Evolutionary conservation across 164 flowering plant species (phyloP).

Genomic region (Chimonanthus salicifolius): DNA sequence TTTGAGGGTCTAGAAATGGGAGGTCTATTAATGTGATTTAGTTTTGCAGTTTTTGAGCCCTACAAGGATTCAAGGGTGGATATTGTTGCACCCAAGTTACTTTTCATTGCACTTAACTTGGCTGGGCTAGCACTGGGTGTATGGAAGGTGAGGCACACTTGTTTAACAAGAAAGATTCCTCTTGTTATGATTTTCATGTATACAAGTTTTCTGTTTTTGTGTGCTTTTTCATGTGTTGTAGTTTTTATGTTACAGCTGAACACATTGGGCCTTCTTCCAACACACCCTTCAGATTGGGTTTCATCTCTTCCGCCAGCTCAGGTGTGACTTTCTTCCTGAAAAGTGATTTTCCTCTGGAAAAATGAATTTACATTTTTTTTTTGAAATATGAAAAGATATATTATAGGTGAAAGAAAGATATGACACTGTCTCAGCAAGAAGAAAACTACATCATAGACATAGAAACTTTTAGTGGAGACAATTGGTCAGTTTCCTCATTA

Average conservation of each 20-base stretch:
- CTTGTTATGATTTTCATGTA: neutral
- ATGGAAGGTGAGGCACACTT: slow-evolving; percentile 70
- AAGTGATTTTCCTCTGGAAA: neutral
- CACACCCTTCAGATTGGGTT: slow-evolving; percentile 98
- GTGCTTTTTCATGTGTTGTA: slow-evolving; percentile 1
- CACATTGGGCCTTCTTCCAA: slow-evolving; percentile 95
- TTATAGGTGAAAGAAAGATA: too few species aligned
- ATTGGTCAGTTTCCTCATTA: too few species aligned
- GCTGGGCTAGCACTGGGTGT: slow-evolving; percentile 75
- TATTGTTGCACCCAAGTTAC: slow-evolving; percentile 68
- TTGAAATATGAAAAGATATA: too few species aligned
- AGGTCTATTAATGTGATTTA: neutral
- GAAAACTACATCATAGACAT: too few species aligned
- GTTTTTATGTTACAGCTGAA: slow-evolving; percentile 56
- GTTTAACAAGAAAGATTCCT: neutral
- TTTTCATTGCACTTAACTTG: slow-evolving; percentile 79
- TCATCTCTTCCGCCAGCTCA: slow-evolving; percentile 91
- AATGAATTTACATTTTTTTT: neutral
- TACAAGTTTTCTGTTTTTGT: neutral
- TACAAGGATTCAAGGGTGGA: slow-evolving; percentile 85
- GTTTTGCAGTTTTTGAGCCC: slow-evolving; percentile 88
- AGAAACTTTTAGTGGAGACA: too few species aligned
- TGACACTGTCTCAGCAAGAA: too few species aligned
- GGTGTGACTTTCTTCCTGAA: slow-evolving; percentile 33
- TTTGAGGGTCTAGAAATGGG: too few species aligned